phyloP scores from a whole-genome alignment of 179 eudicot genomes.

The Beta macrorhiza region DNA sequence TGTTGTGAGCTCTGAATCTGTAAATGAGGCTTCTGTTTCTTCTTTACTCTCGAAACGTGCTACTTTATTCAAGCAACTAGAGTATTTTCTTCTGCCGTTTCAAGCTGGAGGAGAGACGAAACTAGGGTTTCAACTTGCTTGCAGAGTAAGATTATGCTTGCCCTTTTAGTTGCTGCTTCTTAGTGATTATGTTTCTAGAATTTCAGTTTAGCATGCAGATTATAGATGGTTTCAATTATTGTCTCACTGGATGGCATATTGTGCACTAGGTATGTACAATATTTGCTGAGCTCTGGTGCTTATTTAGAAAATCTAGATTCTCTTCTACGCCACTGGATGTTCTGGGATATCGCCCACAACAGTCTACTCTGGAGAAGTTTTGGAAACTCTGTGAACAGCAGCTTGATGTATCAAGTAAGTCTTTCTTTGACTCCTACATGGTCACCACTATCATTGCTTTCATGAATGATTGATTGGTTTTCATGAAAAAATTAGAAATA shows the following conservation, averaged over 20 bases:
- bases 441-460: background rate
- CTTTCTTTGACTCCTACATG: conserved; percentile 5
- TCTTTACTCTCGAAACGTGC: conserved; percentile 66
- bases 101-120: conserved; percentile 44
- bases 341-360: conserved; percentile 65
- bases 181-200: background rate
- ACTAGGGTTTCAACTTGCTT: conserved; percentile 57
- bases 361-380: conserved; percentile 56
- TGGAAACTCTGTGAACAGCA: conserved; percentile 86
- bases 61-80: conserved; percentile 63
- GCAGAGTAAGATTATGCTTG: conserved; percentile 55
- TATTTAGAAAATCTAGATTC: conserved; percentile 70
- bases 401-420: conserved; percentile 64
- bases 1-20: conserved; percentile 57
- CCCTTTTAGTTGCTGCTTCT: background rate
- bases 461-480: background rate
- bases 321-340: conserved; percentile 65
- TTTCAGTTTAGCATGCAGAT: background rate
- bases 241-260: conserved; percentile 30
- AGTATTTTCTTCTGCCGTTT: conserved; percentile 46
- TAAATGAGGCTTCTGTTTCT: conserved; percentile 55
- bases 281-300: conserved; percentile 73
- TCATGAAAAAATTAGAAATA: background rate
- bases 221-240: background rate
- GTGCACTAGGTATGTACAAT: conserved; percentile 67